Conservation (phyloP, 805 yeast species). For the Starmerella bombicola region DNA sequence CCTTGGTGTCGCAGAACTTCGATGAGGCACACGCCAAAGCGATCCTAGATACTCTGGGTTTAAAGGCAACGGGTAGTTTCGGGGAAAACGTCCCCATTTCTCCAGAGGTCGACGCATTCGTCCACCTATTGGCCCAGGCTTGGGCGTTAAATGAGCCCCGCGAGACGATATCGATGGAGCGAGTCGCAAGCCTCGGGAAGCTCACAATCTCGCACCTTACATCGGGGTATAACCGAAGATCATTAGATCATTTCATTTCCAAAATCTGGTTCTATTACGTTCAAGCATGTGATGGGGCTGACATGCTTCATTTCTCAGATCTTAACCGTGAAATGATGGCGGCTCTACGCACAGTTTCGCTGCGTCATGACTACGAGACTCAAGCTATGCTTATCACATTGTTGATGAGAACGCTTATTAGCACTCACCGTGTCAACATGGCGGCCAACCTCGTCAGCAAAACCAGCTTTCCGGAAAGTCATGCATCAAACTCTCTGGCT, state of each 20-base stretch:
- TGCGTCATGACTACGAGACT: conserved; percentile 87
- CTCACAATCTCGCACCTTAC: conserved; percentile 30
- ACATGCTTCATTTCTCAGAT: conserved; percentile 34
- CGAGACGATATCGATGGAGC: conserved; percentile 39
- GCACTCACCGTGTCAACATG: conserved; percentile 67
- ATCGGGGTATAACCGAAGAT: conserved; percentile 58
- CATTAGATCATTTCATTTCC: conserved; percentile 75
- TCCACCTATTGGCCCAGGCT: conserved; percentile 68
- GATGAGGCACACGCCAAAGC: conserved; percentile 32
- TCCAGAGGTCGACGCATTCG: conserved; percentile 71
- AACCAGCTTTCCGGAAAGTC: conserved; percentile 67
- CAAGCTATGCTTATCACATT: conserved; percentile 79
- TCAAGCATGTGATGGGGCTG: conserved; percentile 55
- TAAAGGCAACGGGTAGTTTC: conserved; percentile 23
- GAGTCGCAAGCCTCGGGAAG: conserved; percentile 35
- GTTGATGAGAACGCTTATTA: conserved; percentile 65
- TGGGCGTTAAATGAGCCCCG: conserved; percentile 46
- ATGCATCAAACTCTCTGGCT: conserved; percentile 70
- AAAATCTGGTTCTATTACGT: conserved; percentile 87
- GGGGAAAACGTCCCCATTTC: conserved; percentile 27
- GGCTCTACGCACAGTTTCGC: conserved; percentile 74
- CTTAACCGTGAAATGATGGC: conserved; percentile 58
- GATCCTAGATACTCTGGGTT: conserved; percentile 32
- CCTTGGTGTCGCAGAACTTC: conserved; percentile 42
- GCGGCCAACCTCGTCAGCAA: conserved; percentile 85